These are phyloP conservation scores for Acanthamoeba royreba DNA, from an alignment of 208 protist species.

Conservation along the genomic window DNA sequence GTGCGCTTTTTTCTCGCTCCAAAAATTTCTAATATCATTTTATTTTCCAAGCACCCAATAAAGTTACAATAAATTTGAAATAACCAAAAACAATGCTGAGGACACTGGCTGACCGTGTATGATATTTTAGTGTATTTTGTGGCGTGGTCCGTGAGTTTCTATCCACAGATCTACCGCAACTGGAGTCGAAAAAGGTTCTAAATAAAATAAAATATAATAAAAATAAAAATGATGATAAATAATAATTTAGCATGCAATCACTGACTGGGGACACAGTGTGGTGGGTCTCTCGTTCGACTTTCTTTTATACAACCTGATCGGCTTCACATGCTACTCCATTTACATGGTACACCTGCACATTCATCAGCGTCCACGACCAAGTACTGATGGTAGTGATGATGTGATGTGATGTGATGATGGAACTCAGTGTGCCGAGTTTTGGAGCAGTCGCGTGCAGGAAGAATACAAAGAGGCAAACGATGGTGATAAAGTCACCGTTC, in stretches of 20 bases:
- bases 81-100: too few species aligned
- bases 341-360: conserved; percentile 9
- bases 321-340: conserved; percentile 27
- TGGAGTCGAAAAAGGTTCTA: not conserved
- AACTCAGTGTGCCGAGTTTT: not conserved
- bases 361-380: not conserved
- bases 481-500: not conserved
- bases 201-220: not conserved
- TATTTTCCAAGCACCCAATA: too few species aligned
- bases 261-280: not conserved
- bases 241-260: not conserved
- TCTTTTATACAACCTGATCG: conserved; percentile 21
- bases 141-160: conserved; percentile 48
- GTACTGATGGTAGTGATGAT: not conserved
- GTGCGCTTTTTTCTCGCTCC: too few species aligned
- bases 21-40: too few species aligned
- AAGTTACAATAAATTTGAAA: too few species aligned
- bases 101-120: too few species aligned
- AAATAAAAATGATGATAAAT: not conserved
- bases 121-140: conserved; percentile 44
- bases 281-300: conserved; percentile 51
- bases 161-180: conserved; percentile 39
- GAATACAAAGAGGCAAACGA: not conserved
- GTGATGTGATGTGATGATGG: not conserved
- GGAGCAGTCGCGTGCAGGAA: not conserved